phyloP scores from a whole-genome alignment of 2,329 filamentous ascomycete species.

The Alternaria arbusti region DNA sequence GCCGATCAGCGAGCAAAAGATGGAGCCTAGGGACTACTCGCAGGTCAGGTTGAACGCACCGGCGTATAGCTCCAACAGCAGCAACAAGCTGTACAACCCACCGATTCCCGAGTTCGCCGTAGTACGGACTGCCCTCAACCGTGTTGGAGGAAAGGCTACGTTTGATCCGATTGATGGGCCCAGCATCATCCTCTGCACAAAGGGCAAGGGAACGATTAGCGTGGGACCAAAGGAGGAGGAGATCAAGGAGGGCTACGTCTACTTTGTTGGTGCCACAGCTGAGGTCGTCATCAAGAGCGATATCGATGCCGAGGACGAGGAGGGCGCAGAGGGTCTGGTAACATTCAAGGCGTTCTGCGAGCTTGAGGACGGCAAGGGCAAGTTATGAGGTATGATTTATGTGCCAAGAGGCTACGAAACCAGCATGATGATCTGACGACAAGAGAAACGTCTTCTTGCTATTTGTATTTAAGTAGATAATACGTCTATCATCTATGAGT shows the following conservation, averaged over 20 bases:
- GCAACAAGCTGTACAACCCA: constrained; percentile 82
- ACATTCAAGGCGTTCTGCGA: constrained; percentile 97
- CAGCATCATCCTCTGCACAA: constrained; percentile 90
- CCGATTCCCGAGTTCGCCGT: constrained; percentile 97
- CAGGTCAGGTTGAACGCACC: constrained; percentile 82
- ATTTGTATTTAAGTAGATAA: neutral
- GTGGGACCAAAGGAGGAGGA: constrained; percentile 83
- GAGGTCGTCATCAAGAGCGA: constrained; percentile 77
- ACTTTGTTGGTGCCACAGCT: constrained; percentile 81
- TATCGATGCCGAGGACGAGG: constrained; percentile 50
- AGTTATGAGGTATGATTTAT: constrained; percentile 25
- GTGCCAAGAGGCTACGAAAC: neutral
- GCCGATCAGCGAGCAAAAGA: constrained; percentile 93
- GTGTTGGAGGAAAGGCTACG: constrained; percentile 76
- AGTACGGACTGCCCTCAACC: constrained; percentile 76
- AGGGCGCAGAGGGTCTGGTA: constrained; percentile 68
- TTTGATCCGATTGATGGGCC: constrained; percentile 88
- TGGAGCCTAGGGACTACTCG: constrained; percentile 82
- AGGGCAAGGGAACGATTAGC: constrained; percentile 80
- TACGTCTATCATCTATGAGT: neutral
- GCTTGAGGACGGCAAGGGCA: constrained; percentile 54
- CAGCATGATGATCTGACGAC: neutral
- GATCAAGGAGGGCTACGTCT: constrained; percentile 59
- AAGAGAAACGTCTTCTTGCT: neutral
- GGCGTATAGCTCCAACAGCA: constrained; percentile 79